Percentiles rank a stretch among this genome's conserved stretches.
phyloP scores from a whole-genome alignment of 2,329 filamentous ascomycete species.

The Trichoderma sp. region DNA sequence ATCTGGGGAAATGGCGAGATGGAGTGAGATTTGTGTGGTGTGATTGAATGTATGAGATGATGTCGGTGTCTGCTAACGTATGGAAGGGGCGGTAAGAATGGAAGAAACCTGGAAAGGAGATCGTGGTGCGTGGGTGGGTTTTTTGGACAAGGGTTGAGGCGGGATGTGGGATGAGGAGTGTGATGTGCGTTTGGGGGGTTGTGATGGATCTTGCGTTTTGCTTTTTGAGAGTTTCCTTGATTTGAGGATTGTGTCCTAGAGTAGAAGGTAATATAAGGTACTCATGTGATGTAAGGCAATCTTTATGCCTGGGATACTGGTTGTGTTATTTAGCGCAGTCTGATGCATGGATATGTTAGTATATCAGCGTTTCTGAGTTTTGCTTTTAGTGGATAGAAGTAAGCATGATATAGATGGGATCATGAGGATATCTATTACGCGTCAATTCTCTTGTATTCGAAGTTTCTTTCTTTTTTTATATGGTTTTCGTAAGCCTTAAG shows the following conservation, averaged over 20 bases:
- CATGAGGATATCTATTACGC: background rate
- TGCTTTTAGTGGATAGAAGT: background rate
- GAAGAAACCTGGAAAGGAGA: background rate
- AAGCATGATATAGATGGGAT: background rate
- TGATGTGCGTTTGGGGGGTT: background rate
- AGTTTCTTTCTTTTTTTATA: background rate
- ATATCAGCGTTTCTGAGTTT: too few relatives aligned
- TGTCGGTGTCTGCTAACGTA: background rate
- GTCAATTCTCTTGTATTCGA: background rate
- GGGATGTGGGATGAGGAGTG: background rate
- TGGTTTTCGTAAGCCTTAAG: too few relatives aligned
- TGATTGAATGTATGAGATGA: background rate
- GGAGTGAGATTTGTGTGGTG: background rate
- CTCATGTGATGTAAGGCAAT: background rate
- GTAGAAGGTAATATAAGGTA: background rate
- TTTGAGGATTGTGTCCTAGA: background rate
- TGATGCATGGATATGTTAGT: background rate
- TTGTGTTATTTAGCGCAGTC: background rate
- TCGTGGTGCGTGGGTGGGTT: background rate
- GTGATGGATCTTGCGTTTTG: background rate
- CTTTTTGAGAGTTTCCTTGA: background rate
- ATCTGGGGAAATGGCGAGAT: background rate
- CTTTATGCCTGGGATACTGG: background rate
- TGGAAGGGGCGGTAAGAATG: background rate
- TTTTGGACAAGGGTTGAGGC: background rate